Base-by-base conservation (phyloP, 1,284 basidiomycete genomes). In the Moesziomyces sp. region DNA sequence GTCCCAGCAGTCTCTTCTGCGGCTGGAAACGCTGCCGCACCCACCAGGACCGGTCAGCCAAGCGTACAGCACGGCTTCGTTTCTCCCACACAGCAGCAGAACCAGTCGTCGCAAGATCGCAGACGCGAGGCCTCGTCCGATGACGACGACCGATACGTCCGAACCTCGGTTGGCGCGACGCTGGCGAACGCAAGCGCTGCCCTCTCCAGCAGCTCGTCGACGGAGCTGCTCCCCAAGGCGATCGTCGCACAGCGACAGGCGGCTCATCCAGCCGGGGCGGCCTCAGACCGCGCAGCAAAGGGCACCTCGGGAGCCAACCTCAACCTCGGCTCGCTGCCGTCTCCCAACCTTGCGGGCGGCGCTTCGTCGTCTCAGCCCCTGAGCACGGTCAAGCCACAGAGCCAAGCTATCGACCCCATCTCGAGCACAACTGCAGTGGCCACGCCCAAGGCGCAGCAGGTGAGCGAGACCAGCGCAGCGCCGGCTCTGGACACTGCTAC, bases 141-240 rank as follows among this genome's bases (percentile, higher is more conserved):
- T 35, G 66, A 74, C 35, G 71, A 69, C 13, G 66, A 63, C 16
- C 49, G 66, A 50, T 63, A 63, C 19, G 52, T 51, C 4, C 54
- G 68, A 6, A 56, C 63, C 16, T 59, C 60, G n/a, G 73, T 74
- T 6, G 63, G 59, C 14, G 53, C 52, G 2, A 77, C 71, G 16
- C 74, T 79, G 19, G 64, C 61, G 21, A 66, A 65, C 19, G 77
- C 77, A 26, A 71, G 63, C 19, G 70, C 66, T 3, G 68, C 77
- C 6, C 69, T 79, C 4, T 70, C 74, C 21, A 69, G 70, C 52
- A 71, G 71, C 59, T 69, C 74, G 18, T 76, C 76, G 5, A 52
- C 58, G 4, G 76, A 78, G 26, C 53, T 78, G 0, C 48, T 68
- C 16, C 72, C 71, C 57, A 74, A 76, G 47, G 56, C 50, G 16